Conservation (phyloP, 805 yeast genomes). For the Spathaspora arborariae region DNA sequence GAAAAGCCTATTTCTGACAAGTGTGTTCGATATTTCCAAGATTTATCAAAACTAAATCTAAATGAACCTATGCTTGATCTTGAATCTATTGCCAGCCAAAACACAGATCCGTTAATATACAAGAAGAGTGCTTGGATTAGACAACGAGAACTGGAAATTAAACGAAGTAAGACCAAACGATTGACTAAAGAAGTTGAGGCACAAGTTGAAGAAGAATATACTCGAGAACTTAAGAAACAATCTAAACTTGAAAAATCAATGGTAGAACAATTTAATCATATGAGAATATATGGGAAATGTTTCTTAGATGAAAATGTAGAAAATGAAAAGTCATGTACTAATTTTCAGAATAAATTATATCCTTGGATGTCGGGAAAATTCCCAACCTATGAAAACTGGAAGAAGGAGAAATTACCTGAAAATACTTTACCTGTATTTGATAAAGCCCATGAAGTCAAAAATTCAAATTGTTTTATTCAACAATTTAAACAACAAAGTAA, state of each 20-base stretch:
- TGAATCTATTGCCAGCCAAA: neutral
- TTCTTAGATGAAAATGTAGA: constrained; percentile 10
- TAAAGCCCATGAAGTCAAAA: neutral
- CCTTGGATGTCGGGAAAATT: constrained; percentile 29
- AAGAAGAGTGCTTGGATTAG: constrained; percentile 25
- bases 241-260: constrained; percentile 15
- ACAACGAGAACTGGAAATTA: constrained; percentile 8
- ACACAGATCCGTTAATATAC: constrained; percentile 18
- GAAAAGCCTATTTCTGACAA: constrained; percentile 1
- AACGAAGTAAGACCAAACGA: neutral
- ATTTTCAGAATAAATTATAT: constrained; percentile 14
- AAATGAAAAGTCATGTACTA: constrained; percentile 4
- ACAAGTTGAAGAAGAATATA: neutral
- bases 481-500: constrained; percentile 11
- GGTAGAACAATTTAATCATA: constrained; percentile 17
- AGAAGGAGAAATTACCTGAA: constrained; percentile 6
- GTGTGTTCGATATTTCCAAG: constrained; percentile 17
- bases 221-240: constrained; percentile 2
- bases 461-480: constrained; percentile 12
- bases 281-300: constrained; percentile 26
- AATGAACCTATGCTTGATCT: constrained; percentile 5
- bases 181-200: neutral
- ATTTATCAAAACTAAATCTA: constrained; percentile 7
- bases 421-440: constrained; percentile 12
- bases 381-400: constrained; percentile 21